These are phyloP conservation scores for Pascua sp. DNA, from an alignment of 1,284 basidiomycete species.

Conservation along the genomic window DNA sequence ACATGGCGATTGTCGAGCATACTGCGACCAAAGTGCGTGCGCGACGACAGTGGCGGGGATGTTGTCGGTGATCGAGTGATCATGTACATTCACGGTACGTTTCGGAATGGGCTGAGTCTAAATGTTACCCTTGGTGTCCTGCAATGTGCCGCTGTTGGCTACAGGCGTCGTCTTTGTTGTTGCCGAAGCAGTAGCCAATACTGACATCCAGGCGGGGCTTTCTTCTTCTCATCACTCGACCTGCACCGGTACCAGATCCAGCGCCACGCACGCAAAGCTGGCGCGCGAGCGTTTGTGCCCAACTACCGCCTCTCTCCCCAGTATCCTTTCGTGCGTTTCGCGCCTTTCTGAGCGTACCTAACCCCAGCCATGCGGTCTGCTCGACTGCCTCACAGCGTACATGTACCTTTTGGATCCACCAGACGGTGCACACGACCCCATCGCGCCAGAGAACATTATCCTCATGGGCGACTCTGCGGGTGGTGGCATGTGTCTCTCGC, in stretches of 20 bases:
- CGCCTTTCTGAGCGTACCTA: slow-evolving; percentile 10
- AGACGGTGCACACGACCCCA: slow-evolving; percentile 65
- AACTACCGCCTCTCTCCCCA: slow-evolving; percentile 87
- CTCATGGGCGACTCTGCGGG: slow-evolving; percentile 90
- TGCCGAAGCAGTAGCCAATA: too few species aligned
- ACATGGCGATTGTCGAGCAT: slow-evolving; percentile 1
- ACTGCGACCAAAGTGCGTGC: slow-evolving; percentile 18
- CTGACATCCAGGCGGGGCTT: slow-evolving; percentile 40
- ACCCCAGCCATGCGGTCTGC: slow-evolving; percentile 53
- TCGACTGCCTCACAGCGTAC: slow-evolving; percentile 52
- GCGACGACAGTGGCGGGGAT: slow-evolving; percentile 36
- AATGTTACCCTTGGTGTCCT: neutral
- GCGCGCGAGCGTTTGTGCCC: slow-evolving; percentile 71
- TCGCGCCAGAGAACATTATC: slow-evolving; percentile 77
- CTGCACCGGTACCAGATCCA: slow-evolving; percentile 69
- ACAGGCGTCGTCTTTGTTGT: neutral
- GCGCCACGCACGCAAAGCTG: slow-evolving; percentile 83
- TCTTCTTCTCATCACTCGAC: slow-evolving; percentile 46
- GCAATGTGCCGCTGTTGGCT: neutral
- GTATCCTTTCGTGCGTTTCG: slow-evolving; percentile 82
- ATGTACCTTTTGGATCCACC: slow-evolving; percentile 69
- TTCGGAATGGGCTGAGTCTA: slow-evolving; percentile 8
- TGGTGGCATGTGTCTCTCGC: slow-evolving; percentile 76
- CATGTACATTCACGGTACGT: slow-evolving; percentile 47
- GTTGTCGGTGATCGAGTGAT: slow-evolving; percentile 45